Evolutionary conservation across 139 green algal genomes (phyloP).

Genomic region (Haematococcus sp.): DNA sequence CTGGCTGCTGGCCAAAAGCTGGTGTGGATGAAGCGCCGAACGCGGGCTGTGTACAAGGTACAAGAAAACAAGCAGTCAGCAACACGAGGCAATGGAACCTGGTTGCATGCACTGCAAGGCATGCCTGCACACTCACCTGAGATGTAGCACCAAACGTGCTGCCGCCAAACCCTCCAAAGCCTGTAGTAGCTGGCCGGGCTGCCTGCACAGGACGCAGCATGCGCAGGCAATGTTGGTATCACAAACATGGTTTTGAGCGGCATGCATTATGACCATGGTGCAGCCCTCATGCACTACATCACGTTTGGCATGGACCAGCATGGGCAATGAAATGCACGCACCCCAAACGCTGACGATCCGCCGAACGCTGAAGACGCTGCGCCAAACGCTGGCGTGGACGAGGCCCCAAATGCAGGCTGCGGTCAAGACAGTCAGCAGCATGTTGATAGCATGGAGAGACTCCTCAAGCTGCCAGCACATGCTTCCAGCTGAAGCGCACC

Average conservation of each 20-base stretch:
- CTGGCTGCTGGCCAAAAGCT: constrained; percentile 10
- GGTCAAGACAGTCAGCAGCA: background rate
- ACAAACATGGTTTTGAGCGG: too few relatives aligned
- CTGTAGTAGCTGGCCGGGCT: background rate
- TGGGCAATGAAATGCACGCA: too few relatives aligned
- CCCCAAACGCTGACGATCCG: background rate
- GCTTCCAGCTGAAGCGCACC: too few relatives aligned
- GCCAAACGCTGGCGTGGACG: constrained; percentile 21
- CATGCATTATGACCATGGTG: too few relatives aligned
- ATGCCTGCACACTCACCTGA: background rate
- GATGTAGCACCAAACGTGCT: background rate
- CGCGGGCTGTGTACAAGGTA: background rate
- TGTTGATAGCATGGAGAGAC: too few relatives aligned
- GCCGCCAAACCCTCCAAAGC: constrained; percentile 2
- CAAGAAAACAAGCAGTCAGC: too few relatives aligned
- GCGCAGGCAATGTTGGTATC: background rate
- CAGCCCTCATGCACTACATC: too few relatives aligned
- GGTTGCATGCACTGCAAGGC: background rate
- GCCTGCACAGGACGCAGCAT: background rate
- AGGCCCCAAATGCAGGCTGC: constrained; percentile 4
- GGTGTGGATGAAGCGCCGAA: constrained; percentile 18
- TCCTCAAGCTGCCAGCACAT: too few relatives aligned
- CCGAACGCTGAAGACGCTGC: constrained; percentile 6
- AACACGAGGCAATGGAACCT: background rate
- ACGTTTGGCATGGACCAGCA: too few relatives aligned